These are phyloP conservation scores for Middelhovenomyces tepae DNA, from an alignment of 805 yeast genomes.

Conservation along the genomic window DNA sequence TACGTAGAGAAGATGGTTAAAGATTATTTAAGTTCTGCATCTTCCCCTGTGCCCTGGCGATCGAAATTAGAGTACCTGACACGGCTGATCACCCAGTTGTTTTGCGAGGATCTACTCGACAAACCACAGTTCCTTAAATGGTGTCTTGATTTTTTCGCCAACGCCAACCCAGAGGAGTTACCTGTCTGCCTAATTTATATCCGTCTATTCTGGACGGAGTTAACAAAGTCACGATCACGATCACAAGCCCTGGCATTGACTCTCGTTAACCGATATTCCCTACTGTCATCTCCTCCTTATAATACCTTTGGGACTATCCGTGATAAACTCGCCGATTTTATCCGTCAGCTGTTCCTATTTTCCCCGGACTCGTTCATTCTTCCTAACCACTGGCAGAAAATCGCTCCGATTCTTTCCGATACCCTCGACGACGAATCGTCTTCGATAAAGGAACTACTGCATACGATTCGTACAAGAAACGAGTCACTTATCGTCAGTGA, in stretches of 20 bases:
- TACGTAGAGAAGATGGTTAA: conserved; percentile 45
- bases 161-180: conserved; percentile 31
- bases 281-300: conserved; percentile 23
- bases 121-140: conserved; percentile 52
- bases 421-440: conserved; percentile 15
- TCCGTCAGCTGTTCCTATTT: conserved; percentile 15
- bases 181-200: conserved; percentile 46
- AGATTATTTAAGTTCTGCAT: conserved; percentile 21
- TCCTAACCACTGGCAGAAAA: conserved; percentile 24
- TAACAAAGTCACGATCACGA: conserved; percentile 45
- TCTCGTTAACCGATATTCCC: conserved; percentile 34
- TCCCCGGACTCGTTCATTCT: conserved; percentile 26
- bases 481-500: conserved; percentile 18
- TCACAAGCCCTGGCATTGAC: conserved; percentile 59
- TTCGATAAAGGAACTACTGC: conserved; percentile 7
- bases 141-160: conserved; percentile 46
- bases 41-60: conserved; percentile 33
- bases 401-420: conserved; percentile 21
- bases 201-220: conserved; percentile 63
- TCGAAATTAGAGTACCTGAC: conserved; percentile 50
- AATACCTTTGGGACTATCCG: conserved; percentile 20
- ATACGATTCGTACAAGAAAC: conserved; percentile 16
- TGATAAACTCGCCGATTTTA: conserved; percentile 13
- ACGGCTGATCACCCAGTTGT: conserved; percentile 54
- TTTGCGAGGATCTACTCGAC: conserved; percentile 60